Percentiles rank a stretch among this genome's conserved stretches.
These are phyloP conservation scores for Celoporthe dispersa DNA, from an alignment of 2,329 filamentous ascomycete genomes.

Conservation along the genomic window DNA sequence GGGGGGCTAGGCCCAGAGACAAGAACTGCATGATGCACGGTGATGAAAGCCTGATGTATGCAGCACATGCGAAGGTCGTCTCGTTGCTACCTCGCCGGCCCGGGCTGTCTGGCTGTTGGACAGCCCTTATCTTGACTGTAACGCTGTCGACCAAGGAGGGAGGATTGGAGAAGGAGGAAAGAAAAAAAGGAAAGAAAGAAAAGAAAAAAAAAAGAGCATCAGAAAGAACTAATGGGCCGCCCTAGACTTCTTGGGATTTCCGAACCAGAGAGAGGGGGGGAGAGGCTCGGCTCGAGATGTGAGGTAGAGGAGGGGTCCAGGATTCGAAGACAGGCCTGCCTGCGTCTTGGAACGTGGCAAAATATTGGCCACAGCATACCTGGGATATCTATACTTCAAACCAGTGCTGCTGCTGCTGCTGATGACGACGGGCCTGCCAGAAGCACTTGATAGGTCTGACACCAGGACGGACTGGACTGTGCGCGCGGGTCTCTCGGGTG, in stretches of 20 bases:
- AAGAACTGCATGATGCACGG: slow-evolving; percentile 2
- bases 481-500: not conserved
- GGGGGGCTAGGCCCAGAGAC: not conserved
- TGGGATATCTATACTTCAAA: not conserved
- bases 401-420: not conserved
- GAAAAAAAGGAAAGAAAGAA: no score
- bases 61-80: slow-evolving; percentile 12
- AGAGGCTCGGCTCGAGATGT: not conserved
- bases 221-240: no score
- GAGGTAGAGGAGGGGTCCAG: not conserved
- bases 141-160: not conserved
- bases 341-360: not conserved
- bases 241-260: not conserved
- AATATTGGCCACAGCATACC: not conserved
- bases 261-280: not conserved
- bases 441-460: not conserved
- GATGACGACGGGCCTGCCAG: slow-evolving; percentile 1
- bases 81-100: slow-evolving; percentile 2
- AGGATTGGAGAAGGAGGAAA: no score
- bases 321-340: not conserved
- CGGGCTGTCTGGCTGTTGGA: slow-evolving; percentile 7
- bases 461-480: not conserved
- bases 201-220: no score
- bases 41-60: slow-evolving; percentile 1
- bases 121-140: slow-evolving; percentile 17